Evolutionary conservation across 1,284 basidiomycete species (phyloP), one percentile per base, ranked within the genome.

Genomic region (Ustilago cynodontis): DNA sequence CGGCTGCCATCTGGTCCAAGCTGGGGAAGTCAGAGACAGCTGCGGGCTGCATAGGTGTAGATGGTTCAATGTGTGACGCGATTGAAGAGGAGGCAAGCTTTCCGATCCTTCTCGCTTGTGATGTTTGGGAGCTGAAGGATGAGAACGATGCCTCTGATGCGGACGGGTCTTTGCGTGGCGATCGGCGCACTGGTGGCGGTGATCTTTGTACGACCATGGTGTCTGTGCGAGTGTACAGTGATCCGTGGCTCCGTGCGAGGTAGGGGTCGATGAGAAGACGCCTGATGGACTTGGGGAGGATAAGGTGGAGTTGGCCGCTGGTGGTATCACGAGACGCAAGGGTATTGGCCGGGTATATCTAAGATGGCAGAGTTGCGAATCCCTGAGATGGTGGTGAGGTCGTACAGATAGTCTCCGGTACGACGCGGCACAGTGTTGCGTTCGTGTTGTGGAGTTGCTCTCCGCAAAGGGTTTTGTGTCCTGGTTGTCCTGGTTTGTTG

Each of bases 1-100:
- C 67, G n/a, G 73, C 65, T 26, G 74, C 74, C 74, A 77, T 77
- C 62, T 71, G 64, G 24, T 71, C 65, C 26, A 77, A 62, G 57
- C 74, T 77, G 18, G 74, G 74, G 29, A 76, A 76, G 43, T 71
- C 61, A 43, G 68, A 64, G 20, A 50, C 51, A 14, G 59, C 58
- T 11, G 54, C 28, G 7, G 29, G 26, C 11, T 69, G 63, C 14
- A 70, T 41, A 0, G 72, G 67, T 0, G 72, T 75, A 18, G 64
- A 50, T 49, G 71, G 70, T 47, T 64, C 70, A 7, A 49, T 53
- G 6, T 41, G 55, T 22, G 65, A 66, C 18, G 55, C 50, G 18
- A 54, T 52, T 5, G 68, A 71, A 9, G 70, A 59, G 5, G 64
- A 51, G 20, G 59, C 24, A 10, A 66, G 51, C 31, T 59, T 66